Conservation (phyloP, 2,329 filamentous ascomycete species). For the Fusarium tuaranense region DNA sequence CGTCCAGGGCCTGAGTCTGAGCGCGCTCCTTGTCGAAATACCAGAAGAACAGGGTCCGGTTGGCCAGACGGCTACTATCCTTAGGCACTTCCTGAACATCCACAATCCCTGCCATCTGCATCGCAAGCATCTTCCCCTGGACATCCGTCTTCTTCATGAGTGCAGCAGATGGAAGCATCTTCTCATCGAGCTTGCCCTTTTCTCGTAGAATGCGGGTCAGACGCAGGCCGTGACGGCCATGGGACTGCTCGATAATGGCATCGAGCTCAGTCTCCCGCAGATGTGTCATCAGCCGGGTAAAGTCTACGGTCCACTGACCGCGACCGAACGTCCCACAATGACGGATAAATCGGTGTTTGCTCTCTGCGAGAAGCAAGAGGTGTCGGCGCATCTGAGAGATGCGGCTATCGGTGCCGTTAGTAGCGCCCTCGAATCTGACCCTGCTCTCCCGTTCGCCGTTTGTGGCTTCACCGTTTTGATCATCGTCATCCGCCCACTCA, state of each 20-base stretch:
- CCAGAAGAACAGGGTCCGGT: slow-evolving; percentile 90
- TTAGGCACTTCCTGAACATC: slow-evolving; percentile 95
- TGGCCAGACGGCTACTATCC: slow-evolving; percentile 84
- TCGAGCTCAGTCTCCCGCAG: slow-evolving; percentile 85
- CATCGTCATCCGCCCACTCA: slow-evolving; percentile 49
- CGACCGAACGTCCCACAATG: slow-evolving; percentile 72
- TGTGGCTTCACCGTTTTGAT: slow-evolving; percentile 40
- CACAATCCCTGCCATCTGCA: slow-evolving; percentile 88
- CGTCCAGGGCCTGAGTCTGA: slow-evolving; percentile 77
- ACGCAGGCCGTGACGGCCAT: slow-evolving; percentile 81
- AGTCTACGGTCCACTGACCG: slow-evolving; percentile 87
- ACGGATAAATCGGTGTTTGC: slow-evolving; percentile 75
- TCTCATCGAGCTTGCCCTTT: slow-evolving; percentile 95
- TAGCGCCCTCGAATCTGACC: slow-evolving; percentile 65
- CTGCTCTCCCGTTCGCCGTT: slow-evolving; percentile 54
- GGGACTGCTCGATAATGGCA: slow-evolving; percentile 80
- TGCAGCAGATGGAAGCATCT: slow-evolving; percentile 82
- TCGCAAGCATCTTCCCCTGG: slow-evolving; percentile 83
- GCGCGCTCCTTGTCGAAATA: slow-evolving; percentile 86
- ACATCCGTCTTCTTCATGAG: slow-evolving; percentile 89
- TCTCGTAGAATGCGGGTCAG: slow-evolving; percentile 87
- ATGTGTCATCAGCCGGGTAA: slow-evolving; percentile 75
- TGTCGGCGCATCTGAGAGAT: slow-evolving; percentile 76
- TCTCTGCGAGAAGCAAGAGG: slow-evolving; percentile 77
- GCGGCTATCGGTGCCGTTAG: slow-evolving; percentile 56